Conservation (phyloP, 116 monocot species). For the Thalassia testudinum region DNA sequence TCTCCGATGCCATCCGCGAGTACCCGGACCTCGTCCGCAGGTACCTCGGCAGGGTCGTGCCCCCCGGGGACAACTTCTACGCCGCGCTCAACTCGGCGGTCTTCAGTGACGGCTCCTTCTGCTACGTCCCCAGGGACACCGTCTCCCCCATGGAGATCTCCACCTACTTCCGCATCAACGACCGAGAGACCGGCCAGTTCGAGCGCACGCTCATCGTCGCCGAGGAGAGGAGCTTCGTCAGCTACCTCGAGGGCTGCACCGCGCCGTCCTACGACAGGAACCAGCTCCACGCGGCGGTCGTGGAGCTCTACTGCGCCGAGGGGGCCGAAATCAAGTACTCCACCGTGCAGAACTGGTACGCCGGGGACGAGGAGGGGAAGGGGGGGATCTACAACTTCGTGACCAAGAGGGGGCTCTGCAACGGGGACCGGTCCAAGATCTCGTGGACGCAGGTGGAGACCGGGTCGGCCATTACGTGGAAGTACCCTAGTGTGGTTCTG, state of each 20-base stretch:
- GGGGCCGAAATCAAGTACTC: conserved; percentile 93
- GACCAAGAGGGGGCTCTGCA: conserved; percentile 83
- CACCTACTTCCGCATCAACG: conserved; percentile 86
- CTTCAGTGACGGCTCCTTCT: conserved; percentile 93
- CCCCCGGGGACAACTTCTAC: conserved; percentile 73
- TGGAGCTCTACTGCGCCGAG: conserved; percentile 76
- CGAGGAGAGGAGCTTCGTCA: conserved; percentile 69
- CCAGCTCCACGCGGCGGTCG: conserved; percentile 94
- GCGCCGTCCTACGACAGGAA: conserved; percentile 80
- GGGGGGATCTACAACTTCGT: conserved; percentile 95
- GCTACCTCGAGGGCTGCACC: conserved; percentile 92
- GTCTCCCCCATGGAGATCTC: conserved; percentile 94
- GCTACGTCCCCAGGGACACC: conserved; percentile 87
- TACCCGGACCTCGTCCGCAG: conserved; percentile 66
- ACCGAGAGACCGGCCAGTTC: conserved; percentile 76
- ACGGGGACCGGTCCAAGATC: conserved; percentile 68
- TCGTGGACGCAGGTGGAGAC: conserved; percentile 99
- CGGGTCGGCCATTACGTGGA: conserved; percentile 95
- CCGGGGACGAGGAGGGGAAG: conserved; percentile 59
- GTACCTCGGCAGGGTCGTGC: conserved; percentile 80
- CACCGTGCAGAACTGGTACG: conserved; percentile 96
- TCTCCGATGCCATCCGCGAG: conserved; percentile 77
- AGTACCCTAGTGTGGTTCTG: conserved; percentile 85
- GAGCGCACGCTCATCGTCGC: conserved; percentile 82
- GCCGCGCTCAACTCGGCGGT: conserved; percentile 89